Evolutionary conservation across 2,329 filamentous ascomycete genomes (phyloP).

Genomic region (Mariannaea elegans): DNA sequence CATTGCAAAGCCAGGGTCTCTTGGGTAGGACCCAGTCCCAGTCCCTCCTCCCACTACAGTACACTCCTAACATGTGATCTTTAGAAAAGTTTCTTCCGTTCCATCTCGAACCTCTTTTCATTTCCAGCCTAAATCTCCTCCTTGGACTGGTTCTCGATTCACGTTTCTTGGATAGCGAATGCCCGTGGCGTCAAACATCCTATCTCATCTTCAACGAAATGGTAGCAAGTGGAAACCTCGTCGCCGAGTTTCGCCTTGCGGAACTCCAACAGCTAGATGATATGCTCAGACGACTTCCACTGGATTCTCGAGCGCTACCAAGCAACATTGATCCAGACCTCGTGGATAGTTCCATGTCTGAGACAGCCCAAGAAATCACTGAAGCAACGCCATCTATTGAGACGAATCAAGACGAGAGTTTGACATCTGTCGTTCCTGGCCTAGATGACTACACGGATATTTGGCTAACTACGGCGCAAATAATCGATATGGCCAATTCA

Average conservation of each 20-base stretch:
- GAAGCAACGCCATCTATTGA: not conserved
- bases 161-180: conserved; percentile 45
- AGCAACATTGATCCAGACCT: conserved; percentile 25
- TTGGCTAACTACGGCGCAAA: conserved; percentile 55
- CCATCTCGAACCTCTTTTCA: conserved; percentile 55
- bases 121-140: conserved; percentile 53
- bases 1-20: conserved; percentile 55
- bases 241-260: conserved; percentile 53
- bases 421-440: conserved; percentile 25
- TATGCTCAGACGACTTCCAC: conserved; percentile 45
- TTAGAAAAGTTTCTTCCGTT: conserved; percentile 59
- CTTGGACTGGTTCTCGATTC: conserved; percentile 49
- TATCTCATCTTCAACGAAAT: conserved; percentile 58
- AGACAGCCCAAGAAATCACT: not conserved
- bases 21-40: conserved; percentile 49
- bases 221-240: conserved; percentile 53
- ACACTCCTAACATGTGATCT: not conserved
- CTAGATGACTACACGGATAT: conserved; percentile 42
- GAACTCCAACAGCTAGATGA: conserved; percentile 57
- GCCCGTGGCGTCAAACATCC: conserved; percentile 51
- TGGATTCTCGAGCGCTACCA: not conserved
- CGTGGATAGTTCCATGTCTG: not conserved
- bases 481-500: conserved; percentile 57
- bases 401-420: conserved; percentile 25
- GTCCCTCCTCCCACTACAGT: not conserved